Evolutionary conservation across 1,139 yeast species (phyloP).

Genomic region (Debaryomyces fabryi): DNA sequence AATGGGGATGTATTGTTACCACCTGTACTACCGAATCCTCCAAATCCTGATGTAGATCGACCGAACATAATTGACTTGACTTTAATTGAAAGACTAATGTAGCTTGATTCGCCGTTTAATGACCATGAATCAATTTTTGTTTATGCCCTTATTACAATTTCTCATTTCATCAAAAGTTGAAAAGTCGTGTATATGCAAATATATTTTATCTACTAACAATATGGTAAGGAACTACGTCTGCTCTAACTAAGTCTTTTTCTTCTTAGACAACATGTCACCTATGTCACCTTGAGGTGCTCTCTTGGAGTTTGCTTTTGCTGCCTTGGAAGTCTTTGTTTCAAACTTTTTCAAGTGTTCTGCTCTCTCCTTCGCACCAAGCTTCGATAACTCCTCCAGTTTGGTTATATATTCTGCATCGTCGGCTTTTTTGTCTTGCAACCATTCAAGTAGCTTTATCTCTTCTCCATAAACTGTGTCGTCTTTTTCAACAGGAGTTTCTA

Average conservation of each 20-base stretch:
- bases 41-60: conserved; percentile 56
- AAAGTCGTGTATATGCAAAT: conserved; percentile 8
- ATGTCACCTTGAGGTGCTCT: conserved; percentile 15
- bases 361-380: conserved; percentile 61
- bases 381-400: conserved; percentile 53
- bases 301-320: conserved; percentile 15
- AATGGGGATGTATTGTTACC: conserved; percentile 37
- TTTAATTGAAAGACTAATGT: background rate
- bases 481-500: conserved; percentile 82
- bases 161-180: conserved; percentile 4
- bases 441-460: conserved; percentile 76
- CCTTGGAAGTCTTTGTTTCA: conserved; percentile 32
- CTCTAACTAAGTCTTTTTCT: conserved; percentile 12
- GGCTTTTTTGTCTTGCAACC: conserved; percentile 57
- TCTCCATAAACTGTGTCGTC: conserved; percentile 70
- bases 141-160: conserved; percentile 4
- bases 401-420: conserved; percentile 59
- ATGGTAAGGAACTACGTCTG: background rate
- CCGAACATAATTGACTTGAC: conserved; percentile 44
- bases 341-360: conserved; percentile 49
- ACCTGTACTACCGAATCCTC: conserved; percentile 56
- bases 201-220: background rate
- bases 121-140: conserved; percentile 2
- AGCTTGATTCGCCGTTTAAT: conserved; percentile 1
- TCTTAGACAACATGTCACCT: conserved; percentile 16